Evolutionary conservation across 352 stramenopile species (phyloP).

Genomic region (Elongisporangium undulatum): DNA sequence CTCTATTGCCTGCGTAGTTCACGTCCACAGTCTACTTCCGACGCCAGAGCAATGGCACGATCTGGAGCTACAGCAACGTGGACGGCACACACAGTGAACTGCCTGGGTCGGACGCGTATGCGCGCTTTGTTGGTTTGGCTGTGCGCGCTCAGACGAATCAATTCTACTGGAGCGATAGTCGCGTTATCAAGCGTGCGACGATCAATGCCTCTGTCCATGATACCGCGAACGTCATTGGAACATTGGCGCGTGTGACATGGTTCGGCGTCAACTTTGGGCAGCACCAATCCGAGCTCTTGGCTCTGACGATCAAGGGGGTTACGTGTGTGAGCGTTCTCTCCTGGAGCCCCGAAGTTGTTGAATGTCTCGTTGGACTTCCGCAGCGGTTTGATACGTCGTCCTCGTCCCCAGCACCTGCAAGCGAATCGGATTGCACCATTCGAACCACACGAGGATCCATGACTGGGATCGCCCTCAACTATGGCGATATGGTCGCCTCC

Average conservation of each 20-base stretch:
- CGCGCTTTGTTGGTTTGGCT: slow-evolving; percentile 39
- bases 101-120: slow-evolving; percentile 27
- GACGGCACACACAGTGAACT: slow-evolving; percentile 29
- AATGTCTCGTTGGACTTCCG: slow-evolving; percentile 56
- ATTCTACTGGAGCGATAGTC: slow-evolving; percentile 62
- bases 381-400: slow-evolving; percentile 9
- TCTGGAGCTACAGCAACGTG: slow-evolving; percentile 45
- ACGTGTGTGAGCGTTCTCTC: slow-evolving; percentile 35
- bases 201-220: slow-evolving; percentile 12
- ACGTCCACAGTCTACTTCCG: slow-evolving; percentile 67
- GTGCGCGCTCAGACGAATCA: slow-evolving; percentile 25
- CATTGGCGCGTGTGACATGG: slow-evolving; percentile 43
- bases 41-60: slow-evolving; percentile 38
- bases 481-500: slow-evolving; percentile 40
- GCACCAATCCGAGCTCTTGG: slow-evolving; percentile 17
- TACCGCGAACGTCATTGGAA: slow-evolving; percentile 25
- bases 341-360: slow-evolving; percentile 34
- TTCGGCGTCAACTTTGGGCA: slow-evolving; percentile 50
- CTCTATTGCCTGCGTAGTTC: slow-evolving; percentile 4
- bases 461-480: slow-evolving; percentile 34
- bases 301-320: slow-evolving; percentile 32
- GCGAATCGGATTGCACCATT: slow-evolving; percentile 42
- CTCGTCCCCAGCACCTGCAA: slow-evolving; percentile 6
- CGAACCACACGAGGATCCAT: slow-evolving; percentile 42
- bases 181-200: slow-evolving; percentile 25